Evolutionary conservation across 202 grass and related monocot species (phyloP).

Genomic region (Musa balbisiana): DNA sequence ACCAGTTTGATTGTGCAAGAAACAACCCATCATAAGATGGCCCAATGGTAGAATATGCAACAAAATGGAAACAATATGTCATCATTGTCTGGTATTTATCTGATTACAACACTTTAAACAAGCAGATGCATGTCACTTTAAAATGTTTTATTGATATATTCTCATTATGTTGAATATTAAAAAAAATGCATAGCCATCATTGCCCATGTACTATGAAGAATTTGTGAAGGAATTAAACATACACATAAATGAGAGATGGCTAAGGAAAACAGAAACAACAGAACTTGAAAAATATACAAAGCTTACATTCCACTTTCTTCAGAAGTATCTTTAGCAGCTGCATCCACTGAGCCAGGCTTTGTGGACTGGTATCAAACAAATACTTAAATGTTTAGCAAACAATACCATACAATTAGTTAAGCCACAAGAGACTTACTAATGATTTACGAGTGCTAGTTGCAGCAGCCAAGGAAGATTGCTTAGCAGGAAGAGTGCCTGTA

Average conservation of each 20-base stretch:
- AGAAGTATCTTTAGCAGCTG: conserved; percentile 37
- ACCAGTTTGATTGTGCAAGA: not conserved
- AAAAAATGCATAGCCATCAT: too few species aligned
- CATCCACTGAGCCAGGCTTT: conserved; percentile 62
- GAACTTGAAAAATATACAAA: conserved; percentile 12
- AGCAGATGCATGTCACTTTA: too few species aligned
- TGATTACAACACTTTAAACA: not conserved
- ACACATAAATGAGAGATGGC: not conserved
- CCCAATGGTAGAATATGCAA: not conserved
- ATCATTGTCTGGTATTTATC: not conserved
- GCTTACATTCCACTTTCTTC: conserved; percentile 47
- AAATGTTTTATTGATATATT: not conserved
- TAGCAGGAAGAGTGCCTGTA: conserved; percentile 40
- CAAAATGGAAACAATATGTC: not conserved
- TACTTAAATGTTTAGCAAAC: conserved; percentile 21
- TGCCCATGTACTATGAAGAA: too few species aligned
- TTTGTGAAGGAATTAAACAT: not conserved
- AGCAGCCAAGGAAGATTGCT: conserved; percentile 27
- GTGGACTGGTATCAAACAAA: conserved; percentile 32
- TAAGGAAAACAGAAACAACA: not conserved
- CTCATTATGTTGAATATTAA: not conserved
- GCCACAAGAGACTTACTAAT: conserved; percentile 45
- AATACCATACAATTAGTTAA: not conserved
- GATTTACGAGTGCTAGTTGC: conserved; percentile 22
- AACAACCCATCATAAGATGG: not conserved